Evolutionary conservation across 1,139 yeast genomes (phyloP).

Genomic region (Taphrina sp.): DNA sequence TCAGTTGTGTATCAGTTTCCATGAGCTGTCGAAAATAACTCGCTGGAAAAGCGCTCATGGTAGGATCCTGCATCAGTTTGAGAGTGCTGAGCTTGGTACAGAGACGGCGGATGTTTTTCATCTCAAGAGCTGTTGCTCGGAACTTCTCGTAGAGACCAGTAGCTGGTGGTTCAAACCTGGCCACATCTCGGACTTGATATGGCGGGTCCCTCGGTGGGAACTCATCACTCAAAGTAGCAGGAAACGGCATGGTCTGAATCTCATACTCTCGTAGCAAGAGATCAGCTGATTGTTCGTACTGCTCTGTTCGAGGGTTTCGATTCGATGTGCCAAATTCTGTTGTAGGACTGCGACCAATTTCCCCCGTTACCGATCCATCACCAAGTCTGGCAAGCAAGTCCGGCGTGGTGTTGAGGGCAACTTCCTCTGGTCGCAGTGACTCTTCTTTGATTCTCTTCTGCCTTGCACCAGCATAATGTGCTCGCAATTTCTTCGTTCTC

Average conservation of each 20-base stretch:
- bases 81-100: conserved; percentile 87
- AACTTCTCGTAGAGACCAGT: conserved; percentile 46
- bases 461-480: conserved; percentile 22
- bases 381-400: conserved; percentile 1
- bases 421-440: conserved; percentile 17
- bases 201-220: neutral
- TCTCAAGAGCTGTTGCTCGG: conserved; percentile 65
- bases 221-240: neutral
- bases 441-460: conserved; percentile 20
- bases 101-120: conserved; percentile 82
- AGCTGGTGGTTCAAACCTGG: conserved; percentile 9
- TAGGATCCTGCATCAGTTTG: conserved; percentile 76
- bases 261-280: conserved; percentile 19
- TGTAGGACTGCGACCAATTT: neutral
- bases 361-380: conserved; percentile 7
- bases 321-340: neutral
- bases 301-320: neutral
- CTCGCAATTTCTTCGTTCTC: conserved; percentile 23
- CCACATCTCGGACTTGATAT: neutral
- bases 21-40: conserved; percentile 19
- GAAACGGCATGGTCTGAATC: conserved; percentile 1
- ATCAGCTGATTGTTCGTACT: conserved; percentile 3
- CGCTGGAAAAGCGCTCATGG: conserved; percentile 20
- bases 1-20: conserved; percentile 22
- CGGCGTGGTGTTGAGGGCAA: conserved; percentile 3